Evolutionary conservation across 2,329 filamentous ascomycete species (phyloP), one percentile per base, ranked within the genome.

Genomic region (Cercospora sp.): DNA sequence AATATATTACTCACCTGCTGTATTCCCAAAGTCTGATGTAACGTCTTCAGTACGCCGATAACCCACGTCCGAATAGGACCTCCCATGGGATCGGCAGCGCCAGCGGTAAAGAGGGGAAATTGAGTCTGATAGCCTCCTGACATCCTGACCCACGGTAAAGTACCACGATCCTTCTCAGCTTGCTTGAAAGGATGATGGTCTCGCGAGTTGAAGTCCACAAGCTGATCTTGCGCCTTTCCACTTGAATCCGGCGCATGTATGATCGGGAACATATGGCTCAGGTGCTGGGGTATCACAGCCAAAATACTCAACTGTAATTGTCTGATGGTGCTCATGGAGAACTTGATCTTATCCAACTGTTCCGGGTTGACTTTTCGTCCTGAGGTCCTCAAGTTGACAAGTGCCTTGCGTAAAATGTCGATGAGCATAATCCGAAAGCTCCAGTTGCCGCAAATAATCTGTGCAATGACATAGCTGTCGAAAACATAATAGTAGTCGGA

Each of bases 401-500:
- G 30, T 8, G 68, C 68, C 55, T 69, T 69, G 45, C 65, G 58
- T 26, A 70, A 28, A 12, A 70, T 66, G 55, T 70, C 65, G 16
- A 66, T 68, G 42, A 70, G 65, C 59, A 68, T 65, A 13, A 70
- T 68, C 5, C 68, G 65, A 26, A 66, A 70, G 45, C 48, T 48
- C 60, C 68, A 70, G n/a, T 64, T 64, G 26, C 65, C 68, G 33
- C 63, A 63, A 33, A 70, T 68, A 31, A 68, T 66, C 53, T 70
- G 68, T 30, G 68, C 65, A 18, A 70, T 60, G 10, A 70, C 33
- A 23, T 65, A 68, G 45, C 63, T 70, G 62, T 65, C 63, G 28
- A 70, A 70, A 60, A 70, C 55, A 57, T 66, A 70, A 51, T 68
- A 70, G 65, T 66, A 66, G 33, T 64, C 68, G 10, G 68, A 60